Base-by-base conservation (phyloP, 495 filamentous ascomycete species). In the Chlorociboria aeruginascens region DNA sequence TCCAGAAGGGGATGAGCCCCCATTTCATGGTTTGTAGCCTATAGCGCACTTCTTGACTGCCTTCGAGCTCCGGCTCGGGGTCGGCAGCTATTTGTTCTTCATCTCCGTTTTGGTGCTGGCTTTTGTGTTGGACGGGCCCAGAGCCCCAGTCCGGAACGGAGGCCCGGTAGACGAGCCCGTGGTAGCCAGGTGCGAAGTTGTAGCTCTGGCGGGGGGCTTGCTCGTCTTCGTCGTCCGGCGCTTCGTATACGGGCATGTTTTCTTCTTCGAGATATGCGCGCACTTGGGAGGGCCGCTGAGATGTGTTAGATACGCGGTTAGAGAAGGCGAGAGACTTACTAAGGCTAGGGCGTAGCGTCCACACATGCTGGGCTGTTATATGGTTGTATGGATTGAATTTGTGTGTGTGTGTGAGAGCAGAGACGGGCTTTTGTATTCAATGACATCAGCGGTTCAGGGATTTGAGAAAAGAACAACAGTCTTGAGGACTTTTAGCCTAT, bases 11-110 rank as follows among this genome's bases (percentile, higher is more conserved):
- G 14, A 96, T 70, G 3, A 95, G 69, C 1, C 79, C 89, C 89
- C 89, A 95, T 71, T 85, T 86, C 85, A 94, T 96, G 29, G 83
- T 72, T 58, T 94, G 86, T 3, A 98, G 68, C 48, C 85, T 89
- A 68, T 89, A 96, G 45, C 55, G 76, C n/a, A 69, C 65, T n/a
- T 45, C 51, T 16, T 60, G 38, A 32, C 45, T 32, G 45, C 57
- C 43, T 10, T 49, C 38, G 45, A 55, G 40, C 12, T 46, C 38
- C n/a, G 45, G 35, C 7, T 48, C 32, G 16, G 25, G 29, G 3
- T 50, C 53, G 16, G 8, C 7, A 8, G 13, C 25, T 25, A 4
- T 25, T 25, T 4, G 2, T n/a, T 52, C 45, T 16, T 37, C 28
- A 17, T 40, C 44, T 16, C 48, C 54, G 25, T 40, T 42, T 25